Conservation (phyloP, 495 filamentous ascomycete species). For the Aspergillus cristatus region DNA sequence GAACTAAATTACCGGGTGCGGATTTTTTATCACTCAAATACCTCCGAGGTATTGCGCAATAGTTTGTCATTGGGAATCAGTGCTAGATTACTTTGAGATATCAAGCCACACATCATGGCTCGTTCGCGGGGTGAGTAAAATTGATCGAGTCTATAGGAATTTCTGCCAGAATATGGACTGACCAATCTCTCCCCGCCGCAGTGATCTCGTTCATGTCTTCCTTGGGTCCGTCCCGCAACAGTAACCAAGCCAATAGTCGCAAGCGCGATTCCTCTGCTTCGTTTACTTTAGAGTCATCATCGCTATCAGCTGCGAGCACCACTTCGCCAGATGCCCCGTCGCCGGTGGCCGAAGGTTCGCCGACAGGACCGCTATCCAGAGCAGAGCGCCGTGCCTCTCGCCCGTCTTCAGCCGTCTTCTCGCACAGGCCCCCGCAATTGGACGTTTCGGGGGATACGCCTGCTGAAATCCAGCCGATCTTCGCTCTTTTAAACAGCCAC, state of each 20-base stretch:
- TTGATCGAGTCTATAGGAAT: slow-evolving; percentile 3
- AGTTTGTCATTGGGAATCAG: too few relatives aligned
- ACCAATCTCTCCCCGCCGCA: slow-evolving; percentile 24
- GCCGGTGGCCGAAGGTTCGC: slow-evolving; percentile 22
- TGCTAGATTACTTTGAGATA: too few relatives aligned
- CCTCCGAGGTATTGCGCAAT: too few relatives aligned
- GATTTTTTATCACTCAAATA: too few relatives aligned
- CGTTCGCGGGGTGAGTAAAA: slow-evolving; percentile 34
- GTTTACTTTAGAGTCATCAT: slow-evolving; percentile 18
- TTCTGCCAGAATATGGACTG: background rate
- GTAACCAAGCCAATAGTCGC: slow-evolving; percentile 15
- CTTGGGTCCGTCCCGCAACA: slow-evolving; percentile 37
- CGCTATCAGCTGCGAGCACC: slow-evolving; percentile 19
- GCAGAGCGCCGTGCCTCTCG: slow-evolving; percentile 36
- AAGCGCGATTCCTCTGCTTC: slow-evolving; percentile 18
- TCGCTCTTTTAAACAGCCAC: slow-evolving; percentile 89
- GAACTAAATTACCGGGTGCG: too few relatives aligned
- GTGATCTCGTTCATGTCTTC: slow-evolving; percentile 57
- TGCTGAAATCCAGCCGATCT: slow-evolving; percentile 89
- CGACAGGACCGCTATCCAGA: slow-evolving; percentile 12
- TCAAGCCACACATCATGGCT: slow-evolving; percentile 21
- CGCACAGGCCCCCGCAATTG: slow-evolving; percentile 82
- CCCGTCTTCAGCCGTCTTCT: slow-evolving; percentile 58
- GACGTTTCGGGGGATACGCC: slow-evolving; percentile 76
- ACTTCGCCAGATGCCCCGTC: slow-evolving; percentile 31